phyloP scores from a whole-genome alignment of 73 alveolate species.

The Stentor coeruleus region DNA sequence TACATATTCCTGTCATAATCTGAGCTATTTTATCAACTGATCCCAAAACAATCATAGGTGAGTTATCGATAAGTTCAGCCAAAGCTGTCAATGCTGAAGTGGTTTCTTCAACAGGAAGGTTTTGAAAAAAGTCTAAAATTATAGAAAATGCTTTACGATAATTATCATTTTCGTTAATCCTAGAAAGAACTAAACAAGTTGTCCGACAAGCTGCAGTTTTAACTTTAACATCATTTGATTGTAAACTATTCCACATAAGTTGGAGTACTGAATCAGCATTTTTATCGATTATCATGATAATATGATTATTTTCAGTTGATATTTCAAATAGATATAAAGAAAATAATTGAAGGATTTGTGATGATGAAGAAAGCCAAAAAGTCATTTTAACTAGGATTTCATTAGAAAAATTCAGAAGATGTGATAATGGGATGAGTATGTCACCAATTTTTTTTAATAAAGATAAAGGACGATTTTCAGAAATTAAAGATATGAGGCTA shows the following conservation, averaged over 20 bases:
- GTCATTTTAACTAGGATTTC: background rate
- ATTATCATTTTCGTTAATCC: background rate
- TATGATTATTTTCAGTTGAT: background rate
- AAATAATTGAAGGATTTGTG: too few relatives aligned
- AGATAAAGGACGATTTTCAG: background rate
- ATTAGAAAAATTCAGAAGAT: background rate
- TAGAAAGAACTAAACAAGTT: background rate
- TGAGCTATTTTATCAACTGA: background rate
- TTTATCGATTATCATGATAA: background rate
- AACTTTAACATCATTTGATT: background rate
- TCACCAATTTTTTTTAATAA: background rate
- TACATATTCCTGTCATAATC: background rate
- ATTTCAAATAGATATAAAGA: background rate
- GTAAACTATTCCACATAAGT: background rate
- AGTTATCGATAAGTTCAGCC: background rate
- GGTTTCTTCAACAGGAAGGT: background rate
- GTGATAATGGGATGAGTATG: too few relatives aligned
- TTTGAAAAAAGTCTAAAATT: background rate
- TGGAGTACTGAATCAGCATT: background rate
- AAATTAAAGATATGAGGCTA: background rate
- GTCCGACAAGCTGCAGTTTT: background rate
- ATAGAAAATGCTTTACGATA: background rate
- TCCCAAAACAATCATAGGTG: background rate
- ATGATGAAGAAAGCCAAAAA: background rate
- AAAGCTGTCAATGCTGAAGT: background rate